Evolutionary conservation across 345 rosid species (phyloP), one percentile per base, ranked within the genome.

Genomic region (Pseudoturritis turrita): DNA sequence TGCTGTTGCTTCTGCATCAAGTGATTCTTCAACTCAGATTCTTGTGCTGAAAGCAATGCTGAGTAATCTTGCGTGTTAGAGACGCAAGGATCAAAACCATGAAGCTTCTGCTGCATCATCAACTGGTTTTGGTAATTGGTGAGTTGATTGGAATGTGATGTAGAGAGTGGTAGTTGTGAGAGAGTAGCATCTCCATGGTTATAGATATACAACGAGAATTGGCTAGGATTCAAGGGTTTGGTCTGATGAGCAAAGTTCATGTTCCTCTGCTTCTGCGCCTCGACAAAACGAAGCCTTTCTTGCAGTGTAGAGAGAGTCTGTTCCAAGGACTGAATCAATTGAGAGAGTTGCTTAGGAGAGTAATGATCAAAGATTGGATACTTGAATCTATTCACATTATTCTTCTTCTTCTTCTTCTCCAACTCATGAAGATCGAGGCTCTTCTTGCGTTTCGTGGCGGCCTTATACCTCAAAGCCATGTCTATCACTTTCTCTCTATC

Each of bases 281-380:
- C 46, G 7, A 21, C 19, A 33, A 71, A 10, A 52, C 46, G 45
- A 71, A 62, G 33, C 46, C 54, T 29, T n/a, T 60, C 62, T 44
- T 71, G 69, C 2, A 62, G 43, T 4, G 1, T 71, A 40, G 19
- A 52, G 6, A 62, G 69, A 62, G 37, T 62, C 36, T 3, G 10
- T 41, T 71, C 54, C 22, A 71, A 71, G 13, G 62, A 40, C 13
- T 28, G 54, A 52, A 52, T 13, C 54, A 71, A 23, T 22, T 29
- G 54, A 52, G 41, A 43, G 54, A 71, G 69, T 41, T 71, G 54
- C 3, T 62, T 2, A 3, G 37, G 54, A n/a, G 62, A 62, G 62
- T 62, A 71, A 1, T 51, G 45, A 62, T 72, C 70, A 72, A 72
- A 44, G 18, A n/a, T 46, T 31, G 62, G 76, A 62, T 71, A 71